Percentiles rank a stretch among this genome's conserved stretches.
Conservation (phyloP, 2,329 filamentous ascomycete genomes). For the Alternaria sp. region DNA sequence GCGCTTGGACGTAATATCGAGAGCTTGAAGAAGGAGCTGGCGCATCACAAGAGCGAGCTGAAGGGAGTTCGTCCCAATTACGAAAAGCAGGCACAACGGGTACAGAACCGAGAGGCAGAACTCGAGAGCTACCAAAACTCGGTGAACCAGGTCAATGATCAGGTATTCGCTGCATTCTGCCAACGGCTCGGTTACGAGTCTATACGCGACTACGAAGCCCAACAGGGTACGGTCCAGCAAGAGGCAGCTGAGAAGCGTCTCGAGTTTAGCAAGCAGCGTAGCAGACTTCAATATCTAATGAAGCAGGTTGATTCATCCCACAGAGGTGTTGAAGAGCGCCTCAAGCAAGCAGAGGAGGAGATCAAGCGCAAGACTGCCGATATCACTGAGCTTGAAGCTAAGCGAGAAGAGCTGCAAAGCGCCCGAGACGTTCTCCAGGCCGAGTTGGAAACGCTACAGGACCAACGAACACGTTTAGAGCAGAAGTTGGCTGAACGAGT, state of each 20-base stretch:
- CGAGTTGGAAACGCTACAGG: slow-evolving; percentile 78
- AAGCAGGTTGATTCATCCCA: slow-evolving; percentile 76
- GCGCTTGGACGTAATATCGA: slow-evolving; percentile 83
- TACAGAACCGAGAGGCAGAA: slow-evolving; percentile 69
- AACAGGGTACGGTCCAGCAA: slow-evolving; percentile 91
- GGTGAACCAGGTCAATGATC: slow-evolving; percentile 84
- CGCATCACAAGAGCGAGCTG: slow-evolving; percentile 76
- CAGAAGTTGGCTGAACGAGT: slow-evolving; percentile 73
- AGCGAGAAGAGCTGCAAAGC: slow-evolving; percentile 79
- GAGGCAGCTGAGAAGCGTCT: slow-evolving; percentile 87
- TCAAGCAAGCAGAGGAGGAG: slow-evolving; percentile 73
- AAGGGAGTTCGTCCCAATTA: slow-evolving; percentile 81
- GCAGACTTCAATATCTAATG: slow-evolving; percentile 67
- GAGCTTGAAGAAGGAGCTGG: slow-evolving; percentile 83
- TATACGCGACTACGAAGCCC: slow-evolving; percentile 91
- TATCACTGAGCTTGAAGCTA: slow-evolving; percentile 68
- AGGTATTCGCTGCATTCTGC: slow-evolving; percentile 88
- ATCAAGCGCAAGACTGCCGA: slow-evolving; percentile 73
- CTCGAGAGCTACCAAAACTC: slow-evolving; percentile 67
- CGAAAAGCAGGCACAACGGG: slow-evolving; percentile 72
- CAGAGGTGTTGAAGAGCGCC: slow-evolving; percentile 72
- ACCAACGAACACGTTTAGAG: slow-evolving; percentile 74
- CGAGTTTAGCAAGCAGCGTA: slow-evolving; percentile 83
- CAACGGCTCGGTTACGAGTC: slow-evolving; percentile 84
- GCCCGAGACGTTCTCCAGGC: slow-evolving; percentile 76